Base-by-base conservation (phyloP, 2,329 filamentous ascomycete species). In the Diplodia seriata region DNA sequence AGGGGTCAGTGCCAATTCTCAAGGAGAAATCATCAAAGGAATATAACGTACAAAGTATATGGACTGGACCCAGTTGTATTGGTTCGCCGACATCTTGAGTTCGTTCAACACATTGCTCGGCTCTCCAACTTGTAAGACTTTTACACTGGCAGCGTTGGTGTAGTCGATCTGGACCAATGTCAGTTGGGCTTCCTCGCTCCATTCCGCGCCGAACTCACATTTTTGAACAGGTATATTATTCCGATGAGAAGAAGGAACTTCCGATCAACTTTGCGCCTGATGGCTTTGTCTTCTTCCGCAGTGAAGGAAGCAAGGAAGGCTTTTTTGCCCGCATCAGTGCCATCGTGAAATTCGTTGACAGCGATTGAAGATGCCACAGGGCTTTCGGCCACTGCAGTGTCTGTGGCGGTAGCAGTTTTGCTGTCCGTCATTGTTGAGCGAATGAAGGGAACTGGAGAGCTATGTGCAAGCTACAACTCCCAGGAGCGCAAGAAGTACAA, bases 221-320 rank as follows among this genome's bases (percentile, higher is more conserved):
- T 70, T 49, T 74, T 74, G 67, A 74, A 72, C 53, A 74, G 38
- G 31, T 70, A 74, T 68, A 74, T 74, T 7, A 74, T 66, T 23
- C 71, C 72, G 2, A 72, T 71, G 1, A 74, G 62, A 4, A 74
- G 53, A 12, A 74, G 70, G 31, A 74, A 74, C 18, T 69, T 66
- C 54, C 69, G 70, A 61, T 74, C 69, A 18, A 74, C 71, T 47
- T 74, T 74, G 8, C 69, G 53, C 72, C 73, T 74, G 53, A 74
- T 74, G 2, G 51, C 69, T 61, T 73, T 73, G 59, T 74, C 72
- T 12, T 74, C 73, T 2, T 69, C 71, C 5, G 72, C 71, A 1
- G 72, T 71, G 36, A 74, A 74, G 1, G 71, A 70, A 31, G 73
- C 49, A 8, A 74, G 66, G 38, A 73, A 73, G 1, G 70, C 69